These are phyloP conservation scores for Senna tora DNA, from an alignment of 306 rosid species.

Conservation along the genomic window DNA sequence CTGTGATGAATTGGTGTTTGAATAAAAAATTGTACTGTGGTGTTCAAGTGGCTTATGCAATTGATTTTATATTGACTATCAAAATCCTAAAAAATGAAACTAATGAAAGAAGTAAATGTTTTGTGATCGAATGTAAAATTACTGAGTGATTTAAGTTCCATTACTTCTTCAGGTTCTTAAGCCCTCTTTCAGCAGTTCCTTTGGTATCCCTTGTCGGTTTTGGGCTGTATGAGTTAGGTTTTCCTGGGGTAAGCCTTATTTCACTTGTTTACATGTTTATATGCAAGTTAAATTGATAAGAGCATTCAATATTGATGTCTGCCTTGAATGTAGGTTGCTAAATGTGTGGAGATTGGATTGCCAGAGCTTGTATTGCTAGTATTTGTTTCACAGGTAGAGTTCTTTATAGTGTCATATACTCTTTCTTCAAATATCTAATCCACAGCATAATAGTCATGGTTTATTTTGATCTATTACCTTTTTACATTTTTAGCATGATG, in stretches of 20 bases:
- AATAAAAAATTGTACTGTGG: neutral
- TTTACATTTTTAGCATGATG: slow-evolving; percentile 14
- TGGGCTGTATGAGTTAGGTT: slow-evolving; percentile 94
- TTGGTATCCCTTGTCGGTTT: slow-evolving; percentile 88
- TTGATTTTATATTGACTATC: slow-evolving; percentile 19
- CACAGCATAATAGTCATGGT: slow-evolving; percentile 20
- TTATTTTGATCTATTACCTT: slow-evolving; percentile 25
- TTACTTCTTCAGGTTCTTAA: slow-evolving; percentile 71
- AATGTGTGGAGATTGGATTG: slow-evolving; percentile 93
- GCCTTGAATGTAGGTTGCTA: slow-evolving; percentile 77
- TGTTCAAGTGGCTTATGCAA: slow-evolving; percentile 22
- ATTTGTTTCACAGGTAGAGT: slow-evolving; percentile 84
- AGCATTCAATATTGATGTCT: slow-evolving; percentile 38
- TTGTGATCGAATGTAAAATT: slow-evolving; percentile 15
- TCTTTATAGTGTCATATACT: slow-evolving; percentile 18
- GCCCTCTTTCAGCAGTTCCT: slow-evolving; percentile 93
- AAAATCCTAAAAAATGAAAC: slow-evolving; percentile 5
- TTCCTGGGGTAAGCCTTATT: slow-evolving; percentile 81
- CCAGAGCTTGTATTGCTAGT: slow-evolving; percentile 84
- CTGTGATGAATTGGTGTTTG: slow-evolving; percentile 29
- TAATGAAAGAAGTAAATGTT: slow-evolving; percentile 21
- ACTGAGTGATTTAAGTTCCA: slow-evolving; percentile 24
- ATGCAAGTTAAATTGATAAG: neutral
- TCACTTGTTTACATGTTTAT: slow-evolving; percentile 25
- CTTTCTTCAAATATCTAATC: slow-evolving; percentile 16